Conservation (phyloP, 495 filamentous ascomycete species). For the Lichenothelia convexa region DNA sequence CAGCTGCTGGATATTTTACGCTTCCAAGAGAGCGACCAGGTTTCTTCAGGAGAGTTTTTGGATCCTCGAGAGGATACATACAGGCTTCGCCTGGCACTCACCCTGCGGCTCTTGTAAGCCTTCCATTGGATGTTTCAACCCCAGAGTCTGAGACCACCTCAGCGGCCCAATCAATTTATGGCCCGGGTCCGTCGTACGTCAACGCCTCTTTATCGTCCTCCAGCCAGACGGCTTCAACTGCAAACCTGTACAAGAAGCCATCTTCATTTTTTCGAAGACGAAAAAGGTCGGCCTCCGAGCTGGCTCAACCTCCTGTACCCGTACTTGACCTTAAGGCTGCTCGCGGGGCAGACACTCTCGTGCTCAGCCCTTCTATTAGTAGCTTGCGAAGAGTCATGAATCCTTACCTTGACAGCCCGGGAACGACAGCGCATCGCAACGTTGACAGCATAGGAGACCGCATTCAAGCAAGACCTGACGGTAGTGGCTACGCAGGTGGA, state of each 20-base stretch:
- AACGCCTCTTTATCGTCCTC: too few relatives aligned
- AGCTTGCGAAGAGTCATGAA: slow-evolving; percentile 84
- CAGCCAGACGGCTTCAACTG: too few relatives aligned
- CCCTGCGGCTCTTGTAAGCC: too few relatives aligned
- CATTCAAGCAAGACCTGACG: slow-evolving; percentile 12
- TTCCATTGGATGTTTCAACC: too few relatives aligned
- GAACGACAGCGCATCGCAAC: slow-evolving; percentile 9
- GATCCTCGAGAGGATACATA: slow-evolving; percentile 14
- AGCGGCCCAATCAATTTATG: too few relatives aligned
- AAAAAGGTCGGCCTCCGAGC: slow-evolving; percentile 64
- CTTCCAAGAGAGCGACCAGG: slow-evolving; percentile 51
- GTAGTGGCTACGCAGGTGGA: slow-evolving; percentile 17
- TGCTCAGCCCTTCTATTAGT: slow-evolving; percentile 55
- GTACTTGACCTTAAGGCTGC: slow-evolving; percentile 16
- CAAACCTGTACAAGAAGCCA: slow-evolving; percentile 81
- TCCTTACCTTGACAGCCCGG: slow-evolving; percentile 42
- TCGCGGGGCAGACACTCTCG: slow-evolving; percentile 17
- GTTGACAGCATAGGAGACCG: slow-evolving; percentile 11
- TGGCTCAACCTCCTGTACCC: slow-evolving; percentile 30
- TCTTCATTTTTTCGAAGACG: slow-evolving; percentile 84
- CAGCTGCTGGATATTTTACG: slow-evolving; percentile 15
- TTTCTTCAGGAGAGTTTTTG: slow-evolving; percentile 87
- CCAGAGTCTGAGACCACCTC: not conserved
- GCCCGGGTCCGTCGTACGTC: too few relatives aligned
- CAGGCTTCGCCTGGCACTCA: not conserved